Evolutionary conservation across 306 rosid genomes (phyloP).

Genomic region (Cucumis melo): DNA sequence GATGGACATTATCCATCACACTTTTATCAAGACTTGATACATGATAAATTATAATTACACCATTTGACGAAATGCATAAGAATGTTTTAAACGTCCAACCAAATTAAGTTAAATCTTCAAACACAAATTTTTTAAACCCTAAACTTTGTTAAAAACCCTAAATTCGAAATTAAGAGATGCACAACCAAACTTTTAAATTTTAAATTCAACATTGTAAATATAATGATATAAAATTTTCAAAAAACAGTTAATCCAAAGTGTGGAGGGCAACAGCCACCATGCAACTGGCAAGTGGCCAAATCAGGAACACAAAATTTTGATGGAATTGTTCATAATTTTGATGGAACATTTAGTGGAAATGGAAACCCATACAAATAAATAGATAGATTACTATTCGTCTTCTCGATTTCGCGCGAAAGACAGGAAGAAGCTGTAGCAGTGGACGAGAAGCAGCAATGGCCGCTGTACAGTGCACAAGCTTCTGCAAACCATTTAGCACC

Average conservation of each 20-base stretch:
- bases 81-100: no score
- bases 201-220: no score
- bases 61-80: no score
- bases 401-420: background rate
- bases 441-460: slow-evolving; percentile 32
- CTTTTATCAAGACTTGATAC: no score
- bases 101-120: no score
- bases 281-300: background rate
- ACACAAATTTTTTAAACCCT: no score
- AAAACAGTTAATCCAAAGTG: background rate
- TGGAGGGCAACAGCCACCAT: background rate
- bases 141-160: no score
- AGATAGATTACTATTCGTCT: background rate
- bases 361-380: background rate
- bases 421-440: background rate
- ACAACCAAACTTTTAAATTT: no score
- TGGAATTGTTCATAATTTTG: background rate
- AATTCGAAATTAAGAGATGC: no score
- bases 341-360: background rate
- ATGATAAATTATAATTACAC: no score
- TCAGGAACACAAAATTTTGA: background rate
- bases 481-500: slow-evolving; percentile 17
- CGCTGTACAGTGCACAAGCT: slow-evolving; percentile 22
- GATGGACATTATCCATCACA: no score
- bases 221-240: background rate